Evolutionary conservation across 257 asterid species (phyloP), one percentile per base, ranked within the genome.

Genomic region (Eucommia ulmoides): DNA sequence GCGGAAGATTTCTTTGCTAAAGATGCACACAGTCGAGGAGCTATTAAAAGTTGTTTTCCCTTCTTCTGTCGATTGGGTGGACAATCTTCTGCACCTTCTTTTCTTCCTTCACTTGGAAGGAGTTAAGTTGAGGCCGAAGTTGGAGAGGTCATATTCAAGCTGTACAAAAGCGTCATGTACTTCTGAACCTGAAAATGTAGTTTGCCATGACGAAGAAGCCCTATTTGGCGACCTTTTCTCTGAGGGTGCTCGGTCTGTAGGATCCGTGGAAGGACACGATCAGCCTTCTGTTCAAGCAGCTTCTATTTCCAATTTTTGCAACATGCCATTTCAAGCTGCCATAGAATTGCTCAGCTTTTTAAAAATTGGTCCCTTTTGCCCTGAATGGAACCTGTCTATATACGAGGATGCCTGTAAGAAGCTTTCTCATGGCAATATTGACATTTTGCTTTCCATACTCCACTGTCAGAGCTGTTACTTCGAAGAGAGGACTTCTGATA

Each of bases 141-240:
- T 78, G 67, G 98, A 91, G 60, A 68, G 94, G 56, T 74, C 80
- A 21, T 72, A 63, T 61, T 81, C 93, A 59, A 67, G 69, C 62
- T 72, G 65, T 57, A 64, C 80, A 23, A 85, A 81, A 76, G 64
- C 88, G 55, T 75, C 92, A 51, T 74, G 54, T 65, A 69, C 63
- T 21, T 73, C 82, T 58, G 98, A 91, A 58, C 79, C 65, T n/a
- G 98, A 91, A 62, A 74, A 65, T 41, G 75, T 67, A 19, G 76
- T 61, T 66, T 82, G 80, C 55, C 93, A 82, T 61, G 96, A 91
- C 62, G 98, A 91, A 57, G 96, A 91, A 63, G 96, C 96, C 52
- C 85, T 91, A 46, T 91, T 91, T 62, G 98, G 98, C n/a, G 92
- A 91, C 65, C 96, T 91, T 69, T 91, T 91, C 54, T 91, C 92